A percentile compares a stretch with the other conserved stretches of the same genome.
phyloP scores from a whole-genome alignment of 2,329 filamentous ascomycete genomes.

The Ophiostoma himal-ulmi region DNA sequence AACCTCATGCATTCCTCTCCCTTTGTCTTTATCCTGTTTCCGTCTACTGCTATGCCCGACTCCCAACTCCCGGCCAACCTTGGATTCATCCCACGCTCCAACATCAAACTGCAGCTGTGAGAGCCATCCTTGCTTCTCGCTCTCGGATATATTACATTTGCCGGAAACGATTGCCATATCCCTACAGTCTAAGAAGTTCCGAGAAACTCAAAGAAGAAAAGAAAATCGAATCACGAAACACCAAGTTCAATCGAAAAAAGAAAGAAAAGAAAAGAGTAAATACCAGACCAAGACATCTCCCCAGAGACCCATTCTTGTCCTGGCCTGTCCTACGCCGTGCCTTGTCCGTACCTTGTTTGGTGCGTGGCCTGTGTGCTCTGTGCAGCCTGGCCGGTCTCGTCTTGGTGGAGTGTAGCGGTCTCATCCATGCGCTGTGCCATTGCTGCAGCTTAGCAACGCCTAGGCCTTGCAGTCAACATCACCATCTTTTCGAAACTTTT shows the following conservation, averaged over 20 bases:
- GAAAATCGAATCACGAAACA: not conserved
- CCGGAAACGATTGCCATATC: not conserved
- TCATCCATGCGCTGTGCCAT: slow-evolving; percentile 3
- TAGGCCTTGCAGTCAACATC: not conserved
- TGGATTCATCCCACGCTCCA: not conserved
- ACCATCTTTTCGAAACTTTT: not conserved
- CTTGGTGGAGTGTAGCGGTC: slow-evolving; percentile 3
- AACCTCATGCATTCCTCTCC: not conserved
- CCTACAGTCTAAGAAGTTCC: not conserved
- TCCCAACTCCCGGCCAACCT: not conserved
- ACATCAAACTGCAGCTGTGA: not conserved
- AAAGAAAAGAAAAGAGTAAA: not conserved
- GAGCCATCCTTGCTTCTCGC: not conserved
- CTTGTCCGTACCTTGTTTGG: not conserved
- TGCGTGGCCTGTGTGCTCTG: slow-evolving; percentile 8
- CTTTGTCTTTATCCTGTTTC: not conserved
- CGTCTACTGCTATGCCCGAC: not conserved
- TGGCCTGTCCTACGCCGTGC: slow-evolving; percentile 5
- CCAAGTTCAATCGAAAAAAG: not conserved
- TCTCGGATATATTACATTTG: not conserved
- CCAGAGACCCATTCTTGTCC: slow-evolving; percentile 10
- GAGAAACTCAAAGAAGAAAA: not conserved
- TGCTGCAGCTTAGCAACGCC: not conserved
- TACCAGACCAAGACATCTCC: slow-evolving; percentile 7
- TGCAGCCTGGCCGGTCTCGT: not conserved